phyloP scores from a whole-genome alignment of 2,329 filamentous ascomycete genomes.

The Pseudogymnoascus sp. region DNA sequence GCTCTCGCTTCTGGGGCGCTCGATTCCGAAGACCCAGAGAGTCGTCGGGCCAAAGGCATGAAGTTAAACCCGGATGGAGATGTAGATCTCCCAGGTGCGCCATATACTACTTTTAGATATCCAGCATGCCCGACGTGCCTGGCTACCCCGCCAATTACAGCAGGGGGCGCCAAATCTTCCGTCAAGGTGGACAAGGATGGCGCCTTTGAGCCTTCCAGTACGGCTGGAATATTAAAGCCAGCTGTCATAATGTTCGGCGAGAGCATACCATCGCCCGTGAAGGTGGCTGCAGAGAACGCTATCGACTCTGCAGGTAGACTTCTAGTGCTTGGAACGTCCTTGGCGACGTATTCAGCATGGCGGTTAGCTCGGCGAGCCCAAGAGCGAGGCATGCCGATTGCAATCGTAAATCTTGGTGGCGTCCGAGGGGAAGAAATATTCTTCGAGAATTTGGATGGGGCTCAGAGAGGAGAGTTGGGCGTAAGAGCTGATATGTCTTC shows the following conservation, averaged over 20 bases:
- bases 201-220: conserved; percentile 59
- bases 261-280: conserved; percentile 63
- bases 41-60: conserved; percentile 59
- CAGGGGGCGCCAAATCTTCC: conserved; percentile 44
- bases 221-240: conserved; percentile 79
- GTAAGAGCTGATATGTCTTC: conserved; percentile 51
- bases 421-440: conserved; percentile 71
- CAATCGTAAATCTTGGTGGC: conserved; percentile 79
- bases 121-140: conserved; percentile 81
- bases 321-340: conserved; percentile 76
- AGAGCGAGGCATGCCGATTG: conserved; percentile 76
- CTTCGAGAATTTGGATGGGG: conserved; percentile 48
- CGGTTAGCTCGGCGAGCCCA: conserved; percentile 75
- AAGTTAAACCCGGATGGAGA: conserved; percentile 91
- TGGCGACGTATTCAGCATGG: conserved; percentile 95
- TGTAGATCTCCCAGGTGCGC: conserved; percentile 77
- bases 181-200: conserved; percentile 73
- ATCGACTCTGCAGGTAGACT: conserved; percentile 69
- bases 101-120: conserved; percentile 85
- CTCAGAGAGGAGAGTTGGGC: conserved; percentile 42
- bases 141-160: conserved; percentile 46
- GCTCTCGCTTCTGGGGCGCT: conserved; percentile 68
- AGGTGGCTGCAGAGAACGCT: conserved; percentile 66
- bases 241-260: conserved; percentile 97
- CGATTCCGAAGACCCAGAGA: conserved; percentile 64